phyloP scores from a whole-genome alignment of 2,329 filamentous ascomycete species.

The Lasiodiplodia sp. region DNA sequence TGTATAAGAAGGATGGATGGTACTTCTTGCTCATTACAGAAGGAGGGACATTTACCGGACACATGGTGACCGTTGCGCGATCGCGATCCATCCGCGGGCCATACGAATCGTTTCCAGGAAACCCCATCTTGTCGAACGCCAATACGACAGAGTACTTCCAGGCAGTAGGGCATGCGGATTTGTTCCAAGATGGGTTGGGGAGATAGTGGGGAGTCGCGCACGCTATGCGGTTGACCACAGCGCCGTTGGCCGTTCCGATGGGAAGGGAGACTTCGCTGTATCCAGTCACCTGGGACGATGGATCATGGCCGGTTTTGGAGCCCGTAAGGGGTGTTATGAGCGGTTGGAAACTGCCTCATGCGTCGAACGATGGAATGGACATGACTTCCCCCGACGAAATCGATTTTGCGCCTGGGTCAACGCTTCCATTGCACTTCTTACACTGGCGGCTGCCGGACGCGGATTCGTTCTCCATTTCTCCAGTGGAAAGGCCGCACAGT shows the following conservation, averaged over 20 bases:
- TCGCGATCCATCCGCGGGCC: constrained; percentile 38
- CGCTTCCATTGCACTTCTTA: constrained; percentile 62
- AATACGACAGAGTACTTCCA: constrained; percentile 51
- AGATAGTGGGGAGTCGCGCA: constrained; percentile 60
- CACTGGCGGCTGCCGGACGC: constrained; percentile 63
- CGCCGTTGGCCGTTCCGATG: constrained; percentile 54
- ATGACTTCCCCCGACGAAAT: constrained; percentile 54
- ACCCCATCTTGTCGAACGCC: constrained; percentile 38
- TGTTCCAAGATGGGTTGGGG: constrained; percentile 60
- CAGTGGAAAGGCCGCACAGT: constrained; percentile 50
- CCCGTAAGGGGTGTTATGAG: constrained; percentile 55
- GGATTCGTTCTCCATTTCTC: constrained; percentile 56
- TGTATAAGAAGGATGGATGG: constrained; percentile 41
- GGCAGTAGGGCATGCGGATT: constrained; percentile 64
- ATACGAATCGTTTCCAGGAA: constrained; percentile 35
- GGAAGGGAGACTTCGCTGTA: constrained; percentile 62
- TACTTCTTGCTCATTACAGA: constrained; percentile 41
- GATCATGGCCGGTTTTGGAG: constrained; percentile 47
- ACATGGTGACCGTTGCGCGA: constrained; percentile 41
- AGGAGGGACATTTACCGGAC: constrained; percentile 38
- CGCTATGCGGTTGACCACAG: constrained; percentile 43
- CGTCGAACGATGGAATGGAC: constrained; percentile 52
- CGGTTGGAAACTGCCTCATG: constrained; percentile 55
- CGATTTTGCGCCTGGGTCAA: constrained; percentile 54
- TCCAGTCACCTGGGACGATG: constrained; percentile 57